Conservation (phyloP, 495 filamentous ascomycete genomes). For the Aspergillus leporis region DNA sequence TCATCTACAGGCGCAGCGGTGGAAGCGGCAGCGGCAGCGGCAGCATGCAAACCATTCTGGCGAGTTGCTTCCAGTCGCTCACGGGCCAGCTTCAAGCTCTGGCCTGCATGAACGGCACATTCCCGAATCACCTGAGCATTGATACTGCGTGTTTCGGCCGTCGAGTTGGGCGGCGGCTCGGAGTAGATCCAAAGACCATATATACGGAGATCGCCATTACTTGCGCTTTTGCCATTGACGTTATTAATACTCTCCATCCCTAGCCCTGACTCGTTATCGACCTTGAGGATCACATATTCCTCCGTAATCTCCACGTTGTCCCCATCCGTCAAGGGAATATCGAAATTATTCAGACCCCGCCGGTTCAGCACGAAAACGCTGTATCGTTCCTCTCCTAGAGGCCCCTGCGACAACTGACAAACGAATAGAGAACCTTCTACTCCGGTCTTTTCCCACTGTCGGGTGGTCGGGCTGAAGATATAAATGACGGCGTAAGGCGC, state of each 20-base stretch:
- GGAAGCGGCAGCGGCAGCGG: constrained; percentile 32
- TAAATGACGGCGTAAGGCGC: constrained; percentile 81
- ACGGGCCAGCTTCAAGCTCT: constrained; percentile 44
- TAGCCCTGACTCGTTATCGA: constrained; percentile 24
- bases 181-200: constrained; percentile 68
- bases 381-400: constrained; percentile 52
- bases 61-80: constrained; percentile 42
- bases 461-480: constrained; percentile 59
- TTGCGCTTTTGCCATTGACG: constrained; percentile 12
- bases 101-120: constrained; percentile 52
- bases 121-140: constrained; percentile 55
- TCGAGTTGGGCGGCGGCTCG: constrained; percentile 55
- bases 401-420: constrained; percentile 56
- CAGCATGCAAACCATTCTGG: constrained; percentile 39
- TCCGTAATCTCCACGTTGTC: constrained; percentile 61
- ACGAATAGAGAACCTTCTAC: constrained; percentile 84
- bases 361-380: constrained; percentile 62
- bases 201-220: constrained; percentile 33
- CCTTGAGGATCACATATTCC: constrained; percentile 61
- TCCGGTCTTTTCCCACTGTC: constrained; percentile 74
- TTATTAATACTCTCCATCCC: constrained; percentile 2
- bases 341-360: constrained; percentile 60
- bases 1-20: constrained; percentile 34
- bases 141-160: constrained; percentile 48
- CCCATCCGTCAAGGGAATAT: constrained; percentile 46